phyloP scores from a whole-genome alignment of 306 rosid species.

The Fagus sylvatica region DNA sequence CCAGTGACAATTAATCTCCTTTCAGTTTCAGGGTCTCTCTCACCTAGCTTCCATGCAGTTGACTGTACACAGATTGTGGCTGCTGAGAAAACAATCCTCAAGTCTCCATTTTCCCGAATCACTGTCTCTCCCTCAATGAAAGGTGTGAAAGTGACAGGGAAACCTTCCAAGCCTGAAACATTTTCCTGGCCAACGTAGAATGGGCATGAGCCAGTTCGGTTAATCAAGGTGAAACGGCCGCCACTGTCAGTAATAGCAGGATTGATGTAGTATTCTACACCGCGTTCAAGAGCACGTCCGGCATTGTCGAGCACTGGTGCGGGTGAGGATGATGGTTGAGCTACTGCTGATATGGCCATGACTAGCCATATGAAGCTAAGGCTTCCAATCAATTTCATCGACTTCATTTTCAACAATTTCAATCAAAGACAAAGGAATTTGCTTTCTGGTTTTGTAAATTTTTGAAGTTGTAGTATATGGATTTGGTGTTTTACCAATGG shows the following conservation, averaged over 20 bases:
- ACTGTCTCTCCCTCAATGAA: constrained; percentile 29
- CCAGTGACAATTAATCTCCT: constrained; percentile 46
- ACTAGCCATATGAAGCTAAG: constrained; percentile 24
- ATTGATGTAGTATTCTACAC: constrained; percentile 52
- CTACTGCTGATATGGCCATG: constrained; percentile 22
- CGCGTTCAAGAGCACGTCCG: constrained; percentile 39
- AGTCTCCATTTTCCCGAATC: constrained; percentile 37
- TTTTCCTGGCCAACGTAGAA: constrained; percentile 45
- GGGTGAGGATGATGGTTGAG: constrained; percentile 25
- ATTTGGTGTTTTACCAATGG: not conserved
- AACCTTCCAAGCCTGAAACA: constrained; percentile 25
- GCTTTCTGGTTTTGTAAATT: not conserved
- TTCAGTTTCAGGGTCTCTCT: not conserved
- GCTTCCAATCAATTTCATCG: constrained; percentile 11
- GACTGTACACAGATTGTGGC: constrained; percentile 25
- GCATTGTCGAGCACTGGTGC: constrained; percentile 48
- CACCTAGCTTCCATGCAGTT: constrained; percentile 44
- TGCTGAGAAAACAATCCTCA: constrained; percentile 38
- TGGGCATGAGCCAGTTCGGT: constrained; percentile 39
- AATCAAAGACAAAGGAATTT: not conserved
- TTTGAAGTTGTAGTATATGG: not conserved
- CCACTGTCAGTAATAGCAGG: constrained; percentile 62
- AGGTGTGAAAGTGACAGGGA: constrained; percentile 42
- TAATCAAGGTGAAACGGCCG: constrained; percentile 47
- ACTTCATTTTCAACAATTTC: constrained; percentile 4